These are phyloP conservation scores for Diplodia mutila DNA, from an alignment of 2,329 filamentous ascomycete species.

Conservation along the genomic window DNA sequence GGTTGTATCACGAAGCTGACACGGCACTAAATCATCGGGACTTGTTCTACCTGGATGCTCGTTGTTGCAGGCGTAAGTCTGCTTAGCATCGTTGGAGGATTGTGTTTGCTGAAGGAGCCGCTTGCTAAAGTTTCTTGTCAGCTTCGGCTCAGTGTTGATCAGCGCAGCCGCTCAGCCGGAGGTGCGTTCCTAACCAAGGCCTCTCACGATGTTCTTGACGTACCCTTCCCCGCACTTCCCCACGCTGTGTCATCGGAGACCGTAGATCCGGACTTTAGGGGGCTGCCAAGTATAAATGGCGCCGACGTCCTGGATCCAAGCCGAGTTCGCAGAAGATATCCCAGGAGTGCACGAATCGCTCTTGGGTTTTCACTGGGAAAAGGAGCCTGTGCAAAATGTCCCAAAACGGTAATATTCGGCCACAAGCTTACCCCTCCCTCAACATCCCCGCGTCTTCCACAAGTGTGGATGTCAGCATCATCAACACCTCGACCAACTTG, in stretches of 20 bases:
- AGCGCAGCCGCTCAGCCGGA: conserved; percentile 7
- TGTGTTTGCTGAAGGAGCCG: neutral
- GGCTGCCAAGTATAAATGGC: neutral
- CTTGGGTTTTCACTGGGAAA: neutral
- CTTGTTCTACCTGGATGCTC: neutral
- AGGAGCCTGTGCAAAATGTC: conserved; percentile 3
- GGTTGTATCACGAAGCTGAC: neutral
- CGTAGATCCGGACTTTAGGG: conserved; percentile 1
- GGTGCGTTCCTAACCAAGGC: neutral
- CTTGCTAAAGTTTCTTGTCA: neutral
- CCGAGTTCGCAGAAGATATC: neutral
- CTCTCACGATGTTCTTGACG: conserved; percentile 1
- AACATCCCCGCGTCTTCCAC: conserved; percentile 17
- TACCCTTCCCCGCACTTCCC: conserved; percentile 20
- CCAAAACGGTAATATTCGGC: conserved; percentile 18
- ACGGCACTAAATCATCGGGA: neutral
- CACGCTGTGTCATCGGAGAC: conserved; percentile 1
- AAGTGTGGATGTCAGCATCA: conserved; percentile 12
- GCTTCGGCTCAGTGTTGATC: neutral
- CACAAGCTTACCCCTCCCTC: conserved; percentile 10
- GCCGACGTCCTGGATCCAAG: neutral
- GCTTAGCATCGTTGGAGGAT: neutral
- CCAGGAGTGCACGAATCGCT: neutral
- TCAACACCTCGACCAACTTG: conserved; percentile 25
- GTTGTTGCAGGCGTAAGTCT: neutral